Base-by-base conservation (phyloP, 139 green algal species). In the Penium margaritaceum region DNA sequence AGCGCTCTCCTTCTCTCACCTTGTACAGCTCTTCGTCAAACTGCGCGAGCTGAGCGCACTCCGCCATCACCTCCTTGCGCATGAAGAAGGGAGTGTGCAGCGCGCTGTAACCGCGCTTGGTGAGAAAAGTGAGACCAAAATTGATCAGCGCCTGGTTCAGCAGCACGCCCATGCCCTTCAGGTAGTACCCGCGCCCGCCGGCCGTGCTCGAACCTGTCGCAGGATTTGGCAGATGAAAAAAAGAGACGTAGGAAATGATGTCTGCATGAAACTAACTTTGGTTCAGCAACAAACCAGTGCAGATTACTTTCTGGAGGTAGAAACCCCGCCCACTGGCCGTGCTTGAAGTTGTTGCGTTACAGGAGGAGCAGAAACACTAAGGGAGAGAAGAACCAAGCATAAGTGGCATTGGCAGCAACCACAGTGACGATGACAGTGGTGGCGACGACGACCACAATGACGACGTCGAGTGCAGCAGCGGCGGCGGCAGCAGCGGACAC, bases 1-100 rank as follows among this genome's bases (percentile, higher is more conserved):
- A 21, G 41, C 41, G 41, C 41, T 7, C 41, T 7, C 7, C 41
- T 7, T 21, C 41, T 7, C 79, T 83, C 29, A 94, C 88, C 70
- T 91, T 88, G 86, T 99, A 99, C 54, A 99, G 88, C 84, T 97
- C 90, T 55, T 99, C 94, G 69, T 99, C 94, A 77, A 98, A 99
- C 83, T 99, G 90, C 44, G 73, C 80, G 37, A 99, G 89, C 90
- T 99, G 94, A n/a, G 95, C 93, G 80, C 91, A 97, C 80, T 96
- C 90, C 2, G 87, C 91, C 95, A 99, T 99, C 69, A 96, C 89
- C 46, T 91, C 84, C 81, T 95, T 90, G 55, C 84, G 75, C 89
- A 91, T 93, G 80, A 95, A 91, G 83, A 94, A 95, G 30, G 94
- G 94, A 27, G 93, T 97, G 70, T 96, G 92, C 70, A 99, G 80